Percentiles rank a stretch among this genome's conserved stretches.
These are phyloP conservation scores for Ottelia alismoides DNA, from an alignment of 106 monocot species.

Conservation along the genomic window DNA sequence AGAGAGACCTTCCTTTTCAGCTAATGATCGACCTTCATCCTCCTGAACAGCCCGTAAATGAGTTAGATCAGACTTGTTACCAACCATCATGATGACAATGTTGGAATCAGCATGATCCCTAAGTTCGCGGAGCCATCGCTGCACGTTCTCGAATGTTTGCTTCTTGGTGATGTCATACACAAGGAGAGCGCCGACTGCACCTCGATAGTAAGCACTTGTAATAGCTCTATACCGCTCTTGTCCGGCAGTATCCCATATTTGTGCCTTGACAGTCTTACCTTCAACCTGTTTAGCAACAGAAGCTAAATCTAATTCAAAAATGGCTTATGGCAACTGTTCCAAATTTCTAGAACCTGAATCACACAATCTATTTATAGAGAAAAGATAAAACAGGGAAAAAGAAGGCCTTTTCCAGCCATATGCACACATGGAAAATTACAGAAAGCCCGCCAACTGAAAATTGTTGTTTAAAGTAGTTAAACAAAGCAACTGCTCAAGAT, in stretches of 20 bases:
- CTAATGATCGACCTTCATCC: slow-evolving; percentile 9
- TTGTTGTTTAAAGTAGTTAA: no score
- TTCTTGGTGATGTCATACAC: slow-evolving; percentile 25
- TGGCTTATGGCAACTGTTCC: neutral
- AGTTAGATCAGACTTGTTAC: slow-evolving; percentile 22
- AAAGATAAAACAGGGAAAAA: no score
- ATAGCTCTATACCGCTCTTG: slow-evolving; percentile 23
- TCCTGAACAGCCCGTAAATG: slow-evolving; percentile 15
- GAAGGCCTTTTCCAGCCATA: no score
- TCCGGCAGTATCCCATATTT: slow-evolving; percentile 27
- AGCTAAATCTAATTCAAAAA: neutral
- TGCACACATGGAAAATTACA: no score
- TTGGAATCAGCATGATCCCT: slow-evolving; percentile 19
- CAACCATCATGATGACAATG: slow-evolving; percentile 22
- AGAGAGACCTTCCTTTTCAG: slow-evolving; percentile 21
- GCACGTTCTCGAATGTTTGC: slow-evolving; percentile 20
- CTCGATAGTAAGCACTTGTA: slow-evolving; percentile 25
- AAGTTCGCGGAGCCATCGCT: slow-evolving; percentile 19
- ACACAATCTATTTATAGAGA: no score
- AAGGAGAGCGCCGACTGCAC: slow-evolving; percentile 17
- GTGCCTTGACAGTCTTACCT: slow-evolving; percentile 21
- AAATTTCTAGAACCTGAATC: no score
- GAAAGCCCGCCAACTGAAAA: no score
- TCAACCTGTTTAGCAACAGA: slow-evolving; percentile 10
- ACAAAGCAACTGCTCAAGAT: no score